phyloP scores from a whole-genome alignment of 306 rosid genomes.

The Elaeagnus macrophylla region DNA sequence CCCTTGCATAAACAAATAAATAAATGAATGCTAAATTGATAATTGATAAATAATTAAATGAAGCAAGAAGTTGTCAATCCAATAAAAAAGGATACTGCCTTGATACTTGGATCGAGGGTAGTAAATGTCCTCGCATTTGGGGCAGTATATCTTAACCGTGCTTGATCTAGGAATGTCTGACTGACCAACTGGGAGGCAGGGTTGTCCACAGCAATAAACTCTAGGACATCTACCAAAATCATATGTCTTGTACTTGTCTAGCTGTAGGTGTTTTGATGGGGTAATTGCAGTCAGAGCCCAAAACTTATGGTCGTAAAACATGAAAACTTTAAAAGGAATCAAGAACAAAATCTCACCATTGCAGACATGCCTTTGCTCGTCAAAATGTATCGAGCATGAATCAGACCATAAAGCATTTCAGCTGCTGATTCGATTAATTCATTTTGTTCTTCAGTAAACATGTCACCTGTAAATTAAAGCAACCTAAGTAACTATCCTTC shows the following conservation, averaged over 20 bases:
- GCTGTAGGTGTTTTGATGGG: conserved; percentile 30
- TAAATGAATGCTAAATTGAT: too few relatives aligned
- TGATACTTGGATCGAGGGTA: conserved; percentile 80
- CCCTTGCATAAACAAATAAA: too few relatives aligned
- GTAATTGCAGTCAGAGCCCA: conserved; percentile 17
- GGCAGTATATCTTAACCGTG: conserved; percentile 71
- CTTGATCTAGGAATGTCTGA: conserved; percentile 68
- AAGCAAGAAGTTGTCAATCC: not conserved
- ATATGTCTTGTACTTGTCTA: conserved; percentile 66
- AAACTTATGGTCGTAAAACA: conserved; percentile 2
- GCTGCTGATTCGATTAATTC: conserved; percentile 82
- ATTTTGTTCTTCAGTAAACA: conserved; percentile 75
- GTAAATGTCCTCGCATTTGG: conserved; percentile 74
- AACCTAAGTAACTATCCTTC: not conserved
- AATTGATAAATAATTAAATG: too few relatives aligned
- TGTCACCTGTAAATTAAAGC: conserved; percentile 49
- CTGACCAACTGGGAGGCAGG: conserved; percentile 82
- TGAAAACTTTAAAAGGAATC: conserved; percentile 5
- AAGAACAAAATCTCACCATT: conserved; percentile 45
- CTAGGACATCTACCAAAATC: conserved; percentile 86
- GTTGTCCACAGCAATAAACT: conserved; percentile 76
- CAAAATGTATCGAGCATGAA: conserved; percentile 76
- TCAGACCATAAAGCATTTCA: conserved; percentile 83
- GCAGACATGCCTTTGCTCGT: conserved; percentile 75
- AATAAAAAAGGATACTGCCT: conserved; percentile 68